These are phyloP conservation scores for Pseudopithomyces chartarum DNA, from an alignment of 2,329 filamentous ascomycete species.

Conservation along the genomic window DNA sequence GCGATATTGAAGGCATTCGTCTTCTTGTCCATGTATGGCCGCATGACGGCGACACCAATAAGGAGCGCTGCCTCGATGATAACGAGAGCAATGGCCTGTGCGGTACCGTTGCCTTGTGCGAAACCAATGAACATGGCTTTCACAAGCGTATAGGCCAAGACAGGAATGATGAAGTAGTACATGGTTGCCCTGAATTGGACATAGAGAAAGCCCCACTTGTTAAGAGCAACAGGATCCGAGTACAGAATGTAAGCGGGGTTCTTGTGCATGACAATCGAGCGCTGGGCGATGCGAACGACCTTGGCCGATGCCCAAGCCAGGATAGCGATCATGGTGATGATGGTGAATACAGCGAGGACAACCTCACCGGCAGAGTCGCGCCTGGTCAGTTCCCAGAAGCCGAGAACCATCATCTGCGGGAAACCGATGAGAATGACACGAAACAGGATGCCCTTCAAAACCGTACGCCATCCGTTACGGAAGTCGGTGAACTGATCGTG, in stretches of 20 bases:
- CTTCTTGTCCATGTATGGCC: conserved; percentile 99
- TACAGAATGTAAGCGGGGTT: conserved; percentile 97
- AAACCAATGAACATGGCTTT: conserved; percentile 91
- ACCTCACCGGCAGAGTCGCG: conserved; percentile 85
- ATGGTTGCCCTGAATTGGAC: conserved; percentile 95
- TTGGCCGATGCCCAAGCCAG: conserved; percentile 87
- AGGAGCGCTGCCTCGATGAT: conserved; percentile 81
- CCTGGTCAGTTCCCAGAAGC: conserved; percentile 90
- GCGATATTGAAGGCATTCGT: conserved; percentile 96
- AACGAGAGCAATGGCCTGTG: conserved; percentile 81
- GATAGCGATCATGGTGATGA: conserved; percentile 77
- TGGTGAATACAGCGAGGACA: conserved; percentile 85
- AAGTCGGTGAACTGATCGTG: conserved; percentile 89
- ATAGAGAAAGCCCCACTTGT: conserved; percentile 98
- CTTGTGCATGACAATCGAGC: conserved; percentile 88
- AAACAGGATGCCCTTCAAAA: conserved; percentile 93
- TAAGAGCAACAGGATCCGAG: conserved; percentile 89
- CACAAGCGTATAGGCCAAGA: conserved; percentile 77
- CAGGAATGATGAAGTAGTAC: conserved; percentile 90
- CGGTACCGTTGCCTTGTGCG: conserved; percentile 70
- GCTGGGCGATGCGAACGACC: conserved; percentile 85
- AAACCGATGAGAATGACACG: conserved; percentile 87
- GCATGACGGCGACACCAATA: conserved; percentile 76
- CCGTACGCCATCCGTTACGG: conserved; percentile 89
- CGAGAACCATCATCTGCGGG: conserved; percentile 87